A percentile compares a stretch with the other conserved stretches of the same genome.
phyloP scores from a whole-genome alignment of 306 rosid genomes.

The Comarum palustre region DNA sequence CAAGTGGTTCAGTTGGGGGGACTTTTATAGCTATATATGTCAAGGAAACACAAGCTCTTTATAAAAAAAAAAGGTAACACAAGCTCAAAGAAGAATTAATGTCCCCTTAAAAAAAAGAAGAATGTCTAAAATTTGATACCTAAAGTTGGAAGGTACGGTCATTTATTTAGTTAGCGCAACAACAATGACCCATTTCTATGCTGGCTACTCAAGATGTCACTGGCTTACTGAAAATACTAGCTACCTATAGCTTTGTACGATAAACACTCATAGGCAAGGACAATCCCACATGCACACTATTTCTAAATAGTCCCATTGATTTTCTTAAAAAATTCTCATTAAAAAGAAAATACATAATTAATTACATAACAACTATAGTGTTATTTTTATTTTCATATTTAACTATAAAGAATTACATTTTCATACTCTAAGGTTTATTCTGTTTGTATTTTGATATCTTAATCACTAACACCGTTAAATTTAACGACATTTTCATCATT shows the following conservation, averaged over 20 bases:
- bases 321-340: too few species aligned
- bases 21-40: neutral
- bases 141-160: neutral
- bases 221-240: neutral
- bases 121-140: neutral
- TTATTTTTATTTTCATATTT: too few species aligned
- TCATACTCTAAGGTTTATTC: too few species aligned
- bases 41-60: slow-evolving; percentile 4
- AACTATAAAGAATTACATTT: too few species aligned
- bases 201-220: neutral
- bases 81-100: slow-evolving; percentile 1
- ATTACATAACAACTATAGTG: too few species aligned
- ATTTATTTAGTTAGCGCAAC: neutral
- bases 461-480: too few species aligned
- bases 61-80: too few species aligned
- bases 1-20: neutral
- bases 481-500: too few species aligned
- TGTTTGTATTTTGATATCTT: too few species aligned
- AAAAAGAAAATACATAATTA: too few species aligned
- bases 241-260: neutral
- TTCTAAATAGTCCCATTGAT: neutral
- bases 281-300: neutral
- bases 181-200: neutral
- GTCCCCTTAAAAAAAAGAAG: neutral
- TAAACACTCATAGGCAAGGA: neutral